Conservation (phyloP, 2,329 filamentous ascomycete genomes). For the Calonectria pauciramosa region DNA sequence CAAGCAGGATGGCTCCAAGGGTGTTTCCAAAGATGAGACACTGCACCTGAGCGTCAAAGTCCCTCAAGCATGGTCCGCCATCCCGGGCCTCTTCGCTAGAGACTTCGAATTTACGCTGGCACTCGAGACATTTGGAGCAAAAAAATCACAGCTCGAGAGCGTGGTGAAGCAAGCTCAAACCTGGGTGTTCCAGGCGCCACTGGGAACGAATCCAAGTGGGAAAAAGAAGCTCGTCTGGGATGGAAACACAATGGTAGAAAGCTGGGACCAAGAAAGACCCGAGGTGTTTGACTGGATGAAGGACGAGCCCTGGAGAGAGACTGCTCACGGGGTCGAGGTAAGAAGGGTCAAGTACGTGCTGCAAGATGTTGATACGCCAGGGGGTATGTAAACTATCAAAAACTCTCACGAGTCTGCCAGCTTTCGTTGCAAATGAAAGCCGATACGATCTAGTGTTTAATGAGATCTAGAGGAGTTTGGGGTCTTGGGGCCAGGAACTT, state of each 20-base stretch:
- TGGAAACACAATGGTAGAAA: not conserved
- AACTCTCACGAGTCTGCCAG: not conserved
- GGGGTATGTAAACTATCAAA: not conserved
- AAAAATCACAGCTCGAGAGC: slow-evolving; percentile 3
- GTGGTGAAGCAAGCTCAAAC: not conserved
- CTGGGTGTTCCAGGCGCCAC: not conserved
- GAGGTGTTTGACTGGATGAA: slow-evolving; percentile 3
- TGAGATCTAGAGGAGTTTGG: not conserved
- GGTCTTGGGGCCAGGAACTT: not conserved
- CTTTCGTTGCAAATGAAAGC: not conserved
- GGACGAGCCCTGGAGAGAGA: not conserved
- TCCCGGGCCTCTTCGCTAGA: not conserved
- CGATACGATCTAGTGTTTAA: not conserved
- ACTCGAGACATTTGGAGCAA: slow-evolving; percentile 17
- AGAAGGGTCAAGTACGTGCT: slow-evolving; percentile 11
- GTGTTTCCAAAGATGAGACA: not conserved
- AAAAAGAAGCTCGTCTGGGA: slow-evolving; percentile 17
- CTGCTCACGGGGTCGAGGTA: slow-evolving; percentile 5
- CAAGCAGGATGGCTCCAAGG: not conserved
- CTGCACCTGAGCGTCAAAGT: not conserved
- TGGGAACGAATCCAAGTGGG: not conserved
- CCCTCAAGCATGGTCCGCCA: not conserved
- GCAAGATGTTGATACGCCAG: not conserved
- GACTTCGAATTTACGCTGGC: not conserved
- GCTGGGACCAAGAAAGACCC: slow-evolving; percentile 2